Percentiles rank a stretch among this genome's conserved stretches.
phyloP scores from a whole-genome alignment of 2,329 filamentous ascomycete genomes.

The Microcyclospora tardicrescens region DNA sequence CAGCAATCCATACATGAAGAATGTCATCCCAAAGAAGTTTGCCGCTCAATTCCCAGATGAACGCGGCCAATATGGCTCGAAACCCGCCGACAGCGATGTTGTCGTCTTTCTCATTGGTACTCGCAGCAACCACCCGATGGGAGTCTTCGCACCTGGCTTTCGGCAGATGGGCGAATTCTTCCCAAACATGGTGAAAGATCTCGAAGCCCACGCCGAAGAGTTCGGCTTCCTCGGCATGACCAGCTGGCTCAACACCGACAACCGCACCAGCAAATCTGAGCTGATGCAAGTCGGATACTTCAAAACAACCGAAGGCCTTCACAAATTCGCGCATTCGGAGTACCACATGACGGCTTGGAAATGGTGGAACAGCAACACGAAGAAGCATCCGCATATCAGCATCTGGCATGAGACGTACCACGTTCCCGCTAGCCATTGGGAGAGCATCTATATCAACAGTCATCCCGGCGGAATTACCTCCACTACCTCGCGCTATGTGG shows the following conservation, averaged over 20 bases:
- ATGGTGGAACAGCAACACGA: constrained; percentile 31
- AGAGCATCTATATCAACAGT: constrained; percentile 38
- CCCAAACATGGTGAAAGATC: constrained; percentile 23
- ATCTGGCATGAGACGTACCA: constrained; percentile 45
- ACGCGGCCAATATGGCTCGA: constrained; percentile 18
- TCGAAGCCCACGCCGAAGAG: constrained; percentile 27
- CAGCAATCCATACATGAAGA: constrained; percentile 27
- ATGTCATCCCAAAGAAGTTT: constrained; percentile 23
- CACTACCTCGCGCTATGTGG: constrained; percentile 11
- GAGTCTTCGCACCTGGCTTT: constrained; percentile 34
- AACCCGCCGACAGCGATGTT: constrained; percentile 20
- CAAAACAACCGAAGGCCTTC: constrained; percentile 34
- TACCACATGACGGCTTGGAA: constrained; percentile 39
- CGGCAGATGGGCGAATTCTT: constrained; percentile 30
- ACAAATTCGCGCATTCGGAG: constrained; percentile 39
- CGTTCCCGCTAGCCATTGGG: constrained; percentile 20
- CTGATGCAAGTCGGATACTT: constrained; percentile 39
- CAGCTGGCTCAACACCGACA: constrained; percentile 27
- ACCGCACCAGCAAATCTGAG: constrained; percentile 29
- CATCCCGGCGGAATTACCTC: constrained; percentile 23
- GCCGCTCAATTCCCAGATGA: constrained; percentile 27
- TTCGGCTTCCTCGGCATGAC: constrained; percentile 37
- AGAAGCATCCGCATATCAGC: constrained; percentile 29
- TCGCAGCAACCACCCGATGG: constrained; percentile 30
- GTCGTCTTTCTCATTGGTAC: constrained; percentile 29